Evolutionary conservation across 805 yeast genomes (phyloP).

Genomic region (Spathaspora sp.): DNA sequence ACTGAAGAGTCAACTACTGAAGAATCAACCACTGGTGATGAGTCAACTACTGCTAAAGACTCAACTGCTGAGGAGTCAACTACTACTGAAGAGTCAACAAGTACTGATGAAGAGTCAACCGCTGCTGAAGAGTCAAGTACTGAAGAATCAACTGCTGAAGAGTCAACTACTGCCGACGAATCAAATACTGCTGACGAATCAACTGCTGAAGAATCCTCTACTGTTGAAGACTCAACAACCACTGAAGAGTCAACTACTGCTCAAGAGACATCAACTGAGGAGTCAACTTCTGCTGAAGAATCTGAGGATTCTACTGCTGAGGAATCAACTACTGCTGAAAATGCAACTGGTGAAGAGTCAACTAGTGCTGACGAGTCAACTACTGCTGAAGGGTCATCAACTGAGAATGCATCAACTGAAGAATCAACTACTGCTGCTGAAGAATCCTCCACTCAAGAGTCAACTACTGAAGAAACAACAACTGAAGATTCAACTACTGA

Average conservation of each 20-base stretch:
- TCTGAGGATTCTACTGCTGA: too few species aligned
- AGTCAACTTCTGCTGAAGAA: too few species aligned
- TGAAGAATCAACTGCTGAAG: neutral
- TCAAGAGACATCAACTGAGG: neutral
- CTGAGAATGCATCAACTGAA: neutral
- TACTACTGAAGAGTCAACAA: neutral
- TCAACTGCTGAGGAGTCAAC: neutral
- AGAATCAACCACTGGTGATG: too few species aligned
- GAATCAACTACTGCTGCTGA: too few species aligned
- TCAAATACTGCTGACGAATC: neutral
- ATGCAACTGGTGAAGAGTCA: neutral
- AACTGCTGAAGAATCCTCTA: neutral
- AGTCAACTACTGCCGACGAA: neutral
- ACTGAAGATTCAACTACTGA: too few species aligned
- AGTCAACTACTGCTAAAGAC: neutral
- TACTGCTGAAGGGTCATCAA: neutral
- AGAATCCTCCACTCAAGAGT: neutral
- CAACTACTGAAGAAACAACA: neutral
- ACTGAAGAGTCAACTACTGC: neutral
- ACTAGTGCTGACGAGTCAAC: too few species aligned
- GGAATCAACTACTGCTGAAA: neutral
- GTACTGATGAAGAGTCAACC: neutral
- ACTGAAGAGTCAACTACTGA: too few species aligned
- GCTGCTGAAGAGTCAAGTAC: neutral
- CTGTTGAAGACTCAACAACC: neutral